Base-by-base conservation (phyloP, 148 eudicot species). In the Nyssa sinensis region DNA sequence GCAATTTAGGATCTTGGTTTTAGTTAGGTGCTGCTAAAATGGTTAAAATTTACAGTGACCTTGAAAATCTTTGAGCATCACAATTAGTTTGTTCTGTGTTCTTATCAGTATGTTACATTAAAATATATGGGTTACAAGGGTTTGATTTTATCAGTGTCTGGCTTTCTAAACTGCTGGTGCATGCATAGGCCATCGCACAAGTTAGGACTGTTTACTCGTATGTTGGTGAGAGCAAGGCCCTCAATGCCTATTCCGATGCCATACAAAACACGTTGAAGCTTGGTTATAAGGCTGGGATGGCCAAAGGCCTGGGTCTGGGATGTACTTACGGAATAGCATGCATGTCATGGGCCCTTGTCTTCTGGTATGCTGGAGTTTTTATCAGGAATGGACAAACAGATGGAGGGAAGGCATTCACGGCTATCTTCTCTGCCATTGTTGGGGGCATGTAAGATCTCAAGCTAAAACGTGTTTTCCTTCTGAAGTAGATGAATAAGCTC, bases 261-360 rank as follows among this genome's bases (percentile, higher is more conserved):
- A 96, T 96, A 61, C 99, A 96, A 63, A 88, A 93, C 70, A 96
- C 99, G 0, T 80, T 96, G 66, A 86, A 93, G 79, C 95, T 96
- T 34, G 99, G 99, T 8, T 96, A 96, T 84, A 96, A 96, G 78
- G 99, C 99, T 71, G 99, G 99, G 67, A 96, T 96, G 98, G 99
- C 99, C 1, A 96, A 96, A 83, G 99, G 99, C 30, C 80, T 96
- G 72, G 99, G 99, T 28, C 87, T 96, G 57, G 99, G 99, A 66
- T 96, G 99, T 69, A 96, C 99, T 13, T 96, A 96, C 75, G 99
- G 99, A 70, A 96, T 96, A 72, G 99, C 99, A 21, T 96, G 99
- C 87, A 96, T 96, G 99, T 96, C 99, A 23, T 96, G 99, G 99
- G 99, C 99, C 67, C 89, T 96, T 71, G 99, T 96, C 59, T 96